Evolutionary conservation across 2,329 filamentous ascomycete species (phyloP).

Genomic region (Fusarium mexicanum): DNA sequence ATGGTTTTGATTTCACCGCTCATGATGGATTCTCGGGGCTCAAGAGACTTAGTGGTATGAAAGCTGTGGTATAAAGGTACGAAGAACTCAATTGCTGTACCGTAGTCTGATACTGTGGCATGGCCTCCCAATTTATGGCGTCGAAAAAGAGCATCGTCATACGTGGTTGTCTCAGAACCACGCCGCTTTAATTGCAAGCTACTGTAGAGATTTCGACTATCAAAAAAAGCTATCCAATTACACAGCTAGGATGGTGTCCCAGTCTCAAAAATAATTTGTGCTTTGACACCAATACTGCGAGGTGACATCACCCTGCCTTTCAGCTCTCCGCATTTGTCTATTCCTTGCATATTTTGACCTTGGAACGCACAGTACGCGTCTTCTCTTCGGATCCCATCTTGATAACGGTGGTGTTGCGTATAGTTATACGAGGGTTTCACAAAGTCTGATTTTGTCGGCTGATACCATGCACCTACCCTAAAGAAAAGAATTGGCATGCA

Average conservation of each 20-base stretch:
- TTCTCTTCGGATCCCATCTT: rapidly evolving
- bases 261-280: rapidly evolving
- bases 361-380: background rate
- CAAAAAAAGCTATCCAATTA: background rate
- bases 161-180: background rate
- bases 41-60: rapidly evolving
- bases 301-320: background rate
- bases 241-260: rapidly evolving
- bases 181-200: background rate
- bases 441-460: background rate
- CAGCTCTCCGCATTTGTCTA: background rate
- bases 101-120: rapidly evolving
- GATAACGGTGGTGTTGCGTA: too few relatives aligned
- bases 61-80: rapidly evolving
- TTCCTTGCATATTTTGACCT: background rate
- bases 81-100: background rate
- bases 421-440: background rate
- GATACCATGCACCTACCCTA: background rate
- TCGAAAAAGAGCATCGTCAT: background rate
- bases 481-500: background rate
- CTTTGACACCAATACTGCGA: too few relatives aligned
- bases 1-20: background rate
- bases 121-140: background rate
- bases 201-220: rapidly evolving
- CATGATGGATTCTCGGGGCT: background rate